A percentile compares a stretch with the other conserved stretches of the same genome.
phyloP scores from a whole-genome alignment of 164 flowering plant species.

The Stephania japonica region DNA sequence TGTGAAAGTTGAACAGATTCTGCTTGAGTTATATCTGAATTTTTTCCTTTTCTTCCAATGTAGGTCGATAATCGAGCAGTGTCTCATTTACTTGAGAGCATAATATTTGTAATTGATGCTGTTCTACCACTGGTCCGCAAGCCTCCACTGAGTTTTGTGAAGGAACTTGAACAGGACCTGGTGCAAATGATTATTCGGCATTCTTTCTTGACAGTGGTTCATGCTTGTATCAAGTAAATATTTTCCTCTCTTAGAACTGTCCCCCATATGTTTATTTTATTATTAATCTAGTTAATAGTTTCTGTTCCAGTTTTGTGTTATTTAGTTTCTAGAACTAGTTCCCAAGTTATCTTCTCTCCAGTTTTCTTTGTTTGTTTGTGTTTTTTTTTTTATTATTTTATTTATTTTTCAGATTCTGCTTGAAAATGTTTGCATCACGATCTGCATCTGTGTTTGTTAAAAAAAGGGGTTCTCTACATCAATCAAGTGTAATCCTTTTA shows the following conservation, averaged over 20 bases:
- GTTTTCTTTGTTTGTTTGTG: too few relatives aligned
- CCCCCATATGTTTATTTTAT: not conserved
- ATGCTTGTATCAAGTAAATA: conserved; percentile 89
- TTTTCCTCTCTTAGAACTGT: not conserved
- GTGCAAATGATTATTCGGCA: conserved; percentile 91
- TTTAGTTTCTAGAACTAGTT: not conserved
- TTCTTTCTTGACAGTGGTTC: conserved; percentile 91
- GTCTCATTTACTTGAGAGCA: conserved; percentile 83
- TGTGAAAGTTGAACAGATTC: not conserved
- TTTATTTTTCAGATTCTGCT: too few relatives aligned
- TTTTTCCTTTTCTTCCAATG: conserved; percentile 15
- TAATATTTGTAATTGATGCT: conserved; percentile 77
- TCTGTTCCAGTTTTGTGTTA: too few relatives aligned
- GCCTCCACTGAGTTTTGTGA: conserved; percentile 61
- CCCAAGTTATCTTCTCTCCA: too few relatives aligned
- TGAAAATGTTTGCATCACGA: too few relatives aligned
- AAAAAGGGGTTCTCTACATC: too few relatives aligned
- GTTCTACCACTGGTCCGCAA: conserved; percentile 80
- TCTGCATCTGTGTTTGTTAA: too few relatives aligned
- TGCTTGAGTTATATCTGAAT: not conserved
- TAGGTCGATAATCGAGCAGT: conserved; percentile 78
- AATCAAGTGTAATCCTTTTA: too few relatives aligned
- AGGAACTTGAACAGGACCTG: conserved; percentile 93
- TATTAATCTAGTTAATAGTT: too few relatives aligned
- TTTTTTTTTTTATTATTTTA: too few relatives aligned